Evolutionary conservation across 1,139 yeast genomes (phyloP), one percentile per base, ranked within the genome.

Genomic region (Diutina siamensis): DNA sequence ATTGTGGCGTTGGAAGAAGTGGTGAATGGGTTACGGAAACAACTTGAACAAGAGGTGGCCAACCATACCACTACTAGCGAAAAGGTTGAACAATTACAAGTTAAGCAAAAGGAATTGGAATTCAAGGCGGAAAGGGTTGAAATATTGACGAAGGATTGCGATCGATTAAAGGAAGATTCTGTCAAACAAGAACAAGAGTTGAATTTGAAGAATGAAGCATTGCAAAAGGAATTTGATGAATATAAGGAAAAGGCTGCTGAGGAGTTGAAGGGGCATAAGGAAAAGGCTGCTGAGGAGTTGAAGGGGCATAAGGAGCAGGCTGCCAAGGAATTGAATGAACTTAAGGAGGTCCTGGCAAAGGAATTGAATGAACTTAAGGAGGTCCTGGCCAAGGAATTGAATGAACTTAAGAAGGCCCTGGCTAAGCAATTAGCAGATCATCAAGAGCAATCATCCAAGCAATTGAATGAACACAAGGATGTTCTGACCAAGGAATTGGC

Each of bases 301-400:
- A 9, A 8, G 4, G 35, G 40, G 31, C 34, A 21, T 32, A 22
- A 35, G 38, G 22, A 41, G 33, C 19, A 41, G 33, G 35, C 36
- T 38, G 28, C 35, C 40, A 44, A 12, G 32, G 46, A 44, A 28
- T 41, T 46, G 17, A 34, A 45, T 28, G 32, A 42, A 36, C 5
- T 27, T 28, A 19, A 38, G 44, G 45, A 21, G 13, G 35, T 44
- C 27, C 27, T 44, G 40, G 3, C 38, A 13, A 18, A 34, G 38
- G 38, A 18, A 8, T 10, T 34, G n/a, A 22, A 10, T 40, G 28
- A 41, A 35, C 8, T 31, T 33, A 17, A 36, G 42, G 44, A n/a
- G n/a, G n/a, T n/a, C n/a, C n/a, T n/a, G n/a, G 3, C 40, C 18
- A 20, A 20, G 27, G 28, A 20, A 12, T n/a, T 35, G 17, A 22